phyloP scores from a whole-genome alignment of 306 rosid genomes.

The Comarum palustre region DNA sequence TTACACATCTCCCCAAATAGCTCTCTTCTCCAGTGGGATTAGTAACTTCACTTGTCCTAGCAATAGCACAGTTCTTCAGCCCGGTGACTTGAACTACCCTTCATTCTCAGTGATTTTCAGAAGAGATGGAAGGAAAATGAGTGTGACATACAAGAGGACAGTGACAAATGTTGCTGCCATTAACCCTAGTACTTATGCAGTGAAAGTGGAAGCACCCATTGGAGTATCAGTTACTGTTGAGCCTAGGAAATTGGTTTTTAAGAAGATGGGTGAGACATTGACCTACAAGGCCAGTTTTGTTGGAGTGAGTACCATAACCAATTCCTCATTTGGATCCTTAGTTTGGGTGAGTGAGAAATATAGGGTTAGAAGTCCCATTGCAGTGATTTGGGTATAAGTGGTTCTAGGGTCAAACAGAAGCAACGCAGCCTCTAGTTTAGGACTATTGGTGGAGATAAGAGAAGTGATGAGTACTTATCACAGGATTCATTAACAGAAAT shows the following conservation, averaged over 20 bases:
- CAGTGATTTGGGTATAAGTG: constrained; percentile 45
- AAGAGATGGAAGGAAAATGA: constrained; percentile 17
- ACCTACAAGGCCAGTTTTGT: constrained; percentile 50
- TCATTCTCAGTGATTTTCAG: constrained; percentile 50
- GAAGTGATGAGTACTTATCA: not conserved
- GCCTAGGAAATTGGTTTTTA: constrained; percentile 44
- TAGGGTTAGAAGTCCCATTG: constrained; percentile 63
- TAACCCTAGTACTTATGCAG: constrained; percentile 42
- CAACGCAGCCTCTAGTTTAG: not conserved
- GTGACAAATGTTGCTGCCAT: constrained; percentile 58
- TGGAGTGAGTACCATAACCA: constrained; percentile 9
- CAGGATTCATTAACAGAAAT: not conserved
- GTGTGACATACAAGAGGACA: constrained; percentile 47
- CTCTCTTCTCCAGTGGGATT: constrained; percentile 35
- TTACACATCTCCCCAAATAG: constrained; percentile 50
- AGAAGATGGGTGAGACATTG: constrained; percentile 43
- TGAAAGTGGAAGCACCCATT: constrained; percentile 41
- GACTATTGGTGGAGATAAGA: not conserved
- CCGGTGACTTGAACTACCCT: constrained; percentile 68
- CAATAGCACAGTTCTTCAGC: constrained; percentile 17
- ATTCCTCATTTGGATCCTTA: constrained; percentile 53
- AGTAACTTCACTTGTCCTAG: constrained; percentile 38
- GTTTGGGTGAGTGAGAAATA: constrained; percentile 45
- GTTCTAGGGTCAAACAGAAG: not conserved
- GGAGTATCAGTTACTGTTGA: constrained; percentile 45